These are phyloP conservation scores for Candida koratica DNA, from an alignment of 805 yeast species.

Conservation along the genomic window DNA sequence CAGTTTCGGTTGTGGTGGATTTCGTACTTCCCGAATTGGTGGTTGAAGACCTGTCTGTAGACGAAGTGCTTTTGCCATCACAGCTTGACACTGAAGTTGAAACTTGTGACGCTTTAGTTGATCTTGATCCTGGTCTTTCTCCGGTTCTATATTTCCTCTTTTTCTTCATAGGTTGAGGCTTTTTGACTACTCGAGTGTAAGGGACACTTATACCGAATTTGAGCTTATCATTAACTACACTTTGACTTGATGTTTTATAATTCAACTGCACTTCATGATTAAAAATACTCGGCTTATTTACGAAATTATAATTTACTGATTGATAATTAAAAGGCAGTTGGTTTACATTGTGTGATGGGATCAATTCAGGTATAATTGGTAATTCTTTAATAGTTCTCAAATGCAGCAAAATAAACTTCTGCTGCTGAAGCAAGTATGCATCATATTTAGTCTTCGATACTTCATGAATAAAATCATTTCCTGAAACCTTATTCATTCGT, in stretches of 20 bases:
- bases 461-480: background rate
- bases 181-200: background rate
- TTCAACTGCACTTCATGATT: constrained; percentile 1
- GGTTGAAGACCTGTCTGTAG: background rate
- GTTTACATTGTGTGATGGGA: background rate
- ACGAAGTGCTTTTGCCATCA: background rate
- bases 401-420: constrained; percentile 2
- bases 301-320: background rate
- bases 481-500: background rate
- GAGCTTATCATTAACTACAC: constrained; percentile 1
- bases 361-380: background rate
- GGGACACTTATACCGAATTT: constrained; percentile 2
- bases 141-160: background rate
- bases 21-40: background rate
- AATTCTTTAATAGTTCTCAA: constrained; percentile 1
- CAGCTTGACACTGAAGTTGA: background rate
- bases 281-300: background rate
- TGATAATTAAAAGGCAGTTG: background rate
- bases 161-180: background rate
- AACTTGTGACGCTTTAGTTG: background rate
- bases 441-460: no score
- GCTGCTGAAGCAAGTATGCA: background rate
- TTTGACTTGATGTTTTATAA: constrained; percentile 1
- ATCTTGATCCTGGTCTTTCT: background rate
- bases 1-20: background rate